These are phyloP conservation scores for Phialemoniopsis sp. DNA, from an alignment of 2,329 filamentous ascomycete genomes.

Conservation along the genomic window DNA sequence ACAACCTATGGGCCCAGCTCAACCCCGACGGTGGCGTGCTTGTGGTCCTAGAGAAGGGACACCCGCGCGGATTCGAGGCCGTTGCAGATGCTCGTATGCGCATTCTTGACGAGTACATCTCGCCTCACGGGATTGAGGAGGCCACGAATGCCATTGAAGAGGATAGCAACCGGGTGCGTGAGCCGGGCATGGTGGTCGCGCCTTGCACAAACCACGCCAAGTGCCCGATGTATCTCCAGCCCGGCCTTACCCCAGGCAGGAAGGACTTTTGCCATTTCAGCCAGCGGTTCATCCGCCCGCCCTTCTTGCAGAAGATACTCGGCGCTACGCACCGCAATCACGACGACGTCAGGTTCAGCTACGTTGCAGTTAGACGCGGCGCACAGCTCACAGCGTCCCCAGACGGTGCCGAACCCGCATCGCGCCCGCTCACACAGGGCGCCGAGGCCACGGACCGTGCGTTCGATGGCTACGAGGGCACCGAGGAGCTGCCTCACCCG, in stretches of 20 bases:
- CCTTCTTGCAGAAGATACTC: constrained; percentile 75
- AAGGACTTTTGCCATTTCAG: constrained; percentile 90
- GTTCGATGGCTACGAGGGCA: constrained; percentile 60
- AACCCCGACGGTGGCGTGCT: constrained; percentile 82
- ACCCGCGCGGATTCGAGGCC: constrained; percentile 87
- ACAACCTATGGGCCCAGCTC: constrained; percentile 86
- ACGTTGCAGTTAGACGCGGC: constrained; percentile 80
- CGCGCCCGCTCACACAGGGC: constrained; percentile 35
- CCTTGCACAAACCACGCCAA: constrained; percentile 84
- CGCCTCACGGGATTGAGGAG: constrained; percentile 37
- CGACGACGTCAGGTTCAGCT: constrained; percentile 89
- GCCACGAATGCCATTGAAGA: constrained; percentile 36
- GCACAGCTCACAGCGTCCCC: constrained; percentile 27
- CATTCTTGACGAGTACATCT: constrained; percentile 72
- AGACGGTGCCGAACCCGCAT: constrained; percentile 16
- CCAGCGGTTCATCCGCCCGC: constrained; percentile 82
- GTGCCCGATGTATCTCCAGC: constrained; percentile 82
- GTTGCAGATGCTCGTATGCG: constrained; percentile 80
- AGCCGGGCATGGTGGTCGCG: constrained; percentile 61
- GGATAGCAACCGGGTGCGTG: constrained; percentile 34
- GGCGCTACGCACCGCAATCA: constrained; percentile 69
- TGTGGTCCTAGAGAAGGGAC: constrained; percentile 84
- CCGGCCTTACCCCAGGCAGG: constrained; percentile 67
- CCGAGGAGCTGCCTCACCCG: constrained; percentile 39
- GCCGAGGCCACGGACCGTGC: constrained; percentile 58